These are phyloP conservation scores for Sechiopsis laciniata DNA, from an alignment of 306 rosid species.

Conservation along the genomic window DNA sequence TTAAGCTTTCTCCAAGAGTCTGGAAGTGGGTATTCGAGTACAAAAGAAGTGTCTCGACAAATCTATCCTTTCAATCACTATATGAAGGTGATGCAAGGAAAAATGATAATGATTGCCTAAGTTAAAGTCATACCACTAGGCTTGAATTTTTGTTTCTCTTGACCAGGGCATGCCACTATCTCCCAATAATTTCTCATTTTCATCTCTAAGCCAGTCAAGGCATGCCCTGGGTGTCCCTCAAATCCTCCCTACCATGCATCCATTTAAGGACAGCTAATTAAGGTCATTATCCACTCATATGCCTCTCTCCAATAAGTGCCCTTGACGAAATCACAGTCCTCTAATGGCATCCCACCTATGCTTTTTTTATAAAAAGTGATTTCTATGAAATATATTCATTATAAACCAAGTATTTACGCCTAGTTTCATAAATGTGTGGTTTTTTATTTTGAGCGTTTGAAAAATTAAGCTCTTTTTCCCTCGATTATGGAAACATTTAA, in stretches of 20 bases:
- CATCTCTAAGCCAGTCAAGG: not conserved
- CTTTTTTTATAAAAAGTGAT: too few species aligned
- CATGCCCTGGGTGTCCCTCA: not conserved
- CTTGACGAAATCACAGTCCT: too few species aligned
- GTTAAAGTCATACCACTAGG: not conserved
- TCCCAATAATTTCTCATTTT: not conserved
- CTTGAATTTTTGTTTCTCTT: not conserved
- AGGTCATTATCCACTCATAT: too few species aligned
- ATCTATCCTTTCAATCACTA: not conserved
- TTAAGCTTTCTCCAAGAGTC: not conserved
- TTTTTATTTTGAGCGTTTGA: too few species aligned
- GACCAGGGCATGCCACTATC: not conserved
- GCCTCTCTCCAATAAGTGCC: not conserved
- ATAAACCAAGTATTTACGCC: too few species aligned
- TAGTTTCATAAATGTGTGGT: too few species aligned
- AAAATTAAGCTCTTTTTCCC: too few species aligned
- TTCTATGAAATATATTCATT: too few species aligned
- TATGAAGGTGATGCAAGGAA: not conserved
- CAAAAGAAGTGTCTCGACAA: not conserved
- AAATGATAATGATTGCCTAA: conserved; percentile 3
- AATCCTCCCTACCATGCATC: not conserved
- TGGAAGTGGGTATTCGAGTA: not conserved
- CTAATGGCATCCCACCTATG: too few species aligned
- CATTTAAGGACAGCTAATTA: too few species aligned
- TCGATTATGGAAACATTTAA: too few species aligned